Evolutionary conservation across 208 protist species (phyloP).

Genomic region (Vickermania ingenoplastis): DNA sequence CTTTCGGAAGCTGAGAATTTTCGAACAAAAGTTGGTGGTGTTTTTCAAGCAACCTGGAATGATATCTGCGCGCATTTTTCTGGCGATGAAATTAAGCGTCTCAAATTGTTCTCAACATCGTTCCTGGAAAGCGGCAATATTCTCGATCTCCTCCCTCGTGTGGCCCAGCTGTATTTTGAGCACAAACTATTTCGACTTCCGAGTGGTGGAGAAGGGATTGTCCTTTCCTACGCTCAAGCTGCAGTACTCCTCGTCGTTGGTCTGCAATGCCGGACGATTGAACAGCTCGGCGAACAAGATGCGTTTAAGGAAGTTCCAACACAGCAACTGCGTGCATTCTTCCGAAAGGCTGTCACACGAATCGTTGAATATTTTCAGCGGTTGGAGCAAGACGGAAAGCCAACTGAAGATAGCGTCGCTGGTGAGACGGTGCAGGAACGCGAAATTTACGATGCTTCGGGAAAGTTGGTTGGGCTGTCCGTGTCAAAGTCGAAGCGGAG

Average conservation of each 20-base stretch:
- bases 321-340: constrained; percentile 81
- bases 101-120: constrained; percentile 88
- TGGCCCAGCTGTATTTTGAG: constrained; percentile 91
- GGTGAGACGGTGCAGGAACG: constrained; percentile 29
- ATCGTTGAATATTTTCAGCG: constrained; percentile 63
- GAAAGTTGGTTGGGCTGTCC: constrained; percentile 63
- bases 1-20: constrained; percentile 14
- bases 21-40: constrained; percentile 43
- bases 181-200: constrained; percentile 37
- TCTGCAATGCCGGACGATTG: constrained; percentile 82
- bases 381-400: constrained; percentile 12
- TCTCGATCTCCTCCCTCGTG: constrained; percentile 90
- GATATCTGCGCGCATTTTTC: constrained; percentile 64
- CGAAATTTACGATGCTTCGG: constrained; percentile 55
- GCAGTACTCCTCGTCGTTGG: constrained; percentile 93
- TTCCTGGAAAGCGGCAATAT: constrained; percentile 95
- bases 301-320: constrained; percentile 48
- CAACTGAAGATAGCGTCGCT: constrained; percentile 3
- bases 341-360: constrained; percentile 74
- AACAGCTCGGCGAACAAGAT: constrained; percentile 43
- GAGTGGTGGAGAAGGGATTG: constrained; percentile 68
- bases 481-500: constrained; percentile 43
- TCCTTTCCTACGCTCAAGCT: constrained; percentile 83
- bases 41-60: constrained; percentile 32
- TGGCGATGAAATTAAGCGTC: constrained; percentile 89